phyloP scores from a whole-genome alignment of 176 grass and related monocot genomes.

The Triticum turgidum region DNA sequence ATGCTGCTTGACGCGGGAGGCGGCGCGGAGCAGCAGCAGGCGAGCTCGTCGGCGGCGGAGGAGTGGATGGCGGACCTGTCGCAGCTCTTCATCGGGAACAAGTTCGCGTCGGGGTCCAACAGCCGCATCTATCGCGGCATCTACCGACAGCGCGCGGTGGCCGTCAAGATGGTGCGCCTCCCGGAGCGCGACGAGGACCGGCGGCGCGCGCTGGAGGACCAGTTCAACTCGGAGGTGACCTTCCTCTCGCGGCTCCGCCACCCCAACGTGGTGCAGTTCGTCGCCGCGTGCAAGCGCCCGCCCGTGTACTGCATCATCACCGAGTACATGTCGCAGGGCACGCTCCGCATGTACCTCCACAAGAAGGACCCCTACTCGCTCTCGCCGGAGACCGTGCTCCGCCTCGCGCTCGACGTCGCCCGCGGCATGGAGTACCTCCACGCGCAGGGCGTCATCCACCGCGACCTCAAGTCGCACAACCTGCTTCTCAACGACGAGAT shows the following conservation, averaged over 20 bases:
- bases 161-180: conserved; percentile 64
- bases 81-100: conserved; percentile 65
- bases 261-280: conserved; percentile 63
- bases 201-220: conserved; percentile 43
- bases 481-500: conserved; percentile 68
- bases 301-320: conserved; percentile 70
- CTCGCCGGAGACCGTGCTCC: conserved; percentile 51
- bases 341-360: conserved; percentile 72
- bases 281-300: conserved; percentile 60
- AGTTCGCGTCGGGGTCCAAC: conserved; percentile 66
- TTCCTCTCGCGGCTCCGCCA: conserved; percentile 63
- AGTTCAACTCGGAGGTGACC: conserved; percentile 70
- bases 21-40: neutral
- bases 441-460: conserved; percentile 63
- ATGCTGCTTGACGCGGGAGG: conserved; percentile 53
- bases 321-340: conserved; percentile 81
- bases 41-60: conserved; percentile 17
- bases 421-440: conserved; percentile 75
- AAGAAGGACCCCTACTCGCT: conserved; percentile 76
- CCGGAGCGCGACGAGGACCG: conserved; percentile 59
- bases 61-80: conserved; percentile 76
- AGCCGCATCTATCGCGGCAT: conserved; percentile 64
- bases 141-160: conserved; percentile 62
- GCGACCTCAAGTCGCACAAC: conserved; percentile 78
- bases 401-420: conserved; percentile 59